Evolutionary conservation across 2,329 filamentous ascomycete species (phyloP).

Genomic region (Trichoderma oligosporum): DNA sequence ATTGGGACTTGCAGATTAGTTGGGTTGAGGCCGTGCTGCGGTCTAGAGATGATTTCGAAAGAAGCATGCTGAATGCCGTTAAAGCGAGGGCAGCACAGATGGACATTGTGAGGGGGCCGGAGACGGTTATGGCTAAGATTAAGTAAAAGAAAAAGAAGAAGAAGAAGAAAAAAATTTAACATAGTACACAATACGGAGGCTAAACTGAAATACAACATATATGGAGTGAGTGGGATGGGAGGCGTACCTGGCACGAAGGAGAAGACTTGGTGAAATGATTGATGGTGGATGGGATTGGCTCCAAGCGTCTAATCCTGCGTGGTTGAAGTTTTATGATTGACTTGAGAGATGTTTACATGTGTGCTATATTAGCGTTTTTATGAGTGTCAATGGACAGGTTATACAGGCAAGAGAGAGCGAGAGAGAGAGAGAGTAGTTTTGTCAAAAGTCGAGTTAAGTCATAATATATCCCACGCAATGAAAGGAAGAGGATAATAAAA

Average conservation of each 20-base stretch:
- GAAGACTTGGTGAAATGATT: background rate
- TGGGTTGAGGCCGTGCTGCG: slow-evolving; percentile 94
- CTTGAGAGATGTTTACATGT: slow-evolving; percentile 8
- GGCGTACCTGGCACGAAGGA: background rate
- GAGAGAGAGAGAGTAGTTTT: background rate
- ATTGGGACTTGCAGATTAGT: slow-evolving; percentile 90
- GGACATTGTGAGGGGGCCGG: slow-evolving; percentile 71
- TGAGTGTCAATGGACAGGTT: slow-evolving; percentile 8
- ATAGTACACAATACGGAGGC: background rate
- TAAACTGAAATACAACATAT: background rate
- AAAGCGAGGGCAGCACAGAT: slow-evolving; percentile 87
- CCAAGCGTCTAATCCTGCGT: background rate
- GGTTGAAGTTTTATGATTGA: slow-evolving; percentile 3
- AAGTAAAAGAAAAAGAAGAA: slow-evolving; percentile 48
- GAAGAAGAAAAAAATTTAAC: background rate
- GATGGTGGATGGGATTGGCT: background rate
- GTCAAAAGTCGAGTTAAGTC: slow-evolving; percentile 3
- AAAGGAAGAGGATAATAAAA: background rate
- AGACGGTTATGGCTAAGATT: slow-evolving; percentile 94
- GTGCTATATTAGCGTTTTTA: slow-evolving; percentile 17
- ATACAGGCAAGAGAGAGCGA: slow-evolving; percentile 1
- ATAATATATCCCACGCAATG: background rate
- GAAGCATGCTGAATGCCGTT: slow-evolving; percentile 80
- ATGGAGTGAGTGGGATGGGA: too few species aligned
- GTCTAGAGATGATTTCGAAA: slow-evolving; percentile 87